These are phyloP conservation scores for Radiomyces spectabilis DNA, from an alignment of 192 early-diverging fungal genomes.

Conservation along the genomic window DNA sequence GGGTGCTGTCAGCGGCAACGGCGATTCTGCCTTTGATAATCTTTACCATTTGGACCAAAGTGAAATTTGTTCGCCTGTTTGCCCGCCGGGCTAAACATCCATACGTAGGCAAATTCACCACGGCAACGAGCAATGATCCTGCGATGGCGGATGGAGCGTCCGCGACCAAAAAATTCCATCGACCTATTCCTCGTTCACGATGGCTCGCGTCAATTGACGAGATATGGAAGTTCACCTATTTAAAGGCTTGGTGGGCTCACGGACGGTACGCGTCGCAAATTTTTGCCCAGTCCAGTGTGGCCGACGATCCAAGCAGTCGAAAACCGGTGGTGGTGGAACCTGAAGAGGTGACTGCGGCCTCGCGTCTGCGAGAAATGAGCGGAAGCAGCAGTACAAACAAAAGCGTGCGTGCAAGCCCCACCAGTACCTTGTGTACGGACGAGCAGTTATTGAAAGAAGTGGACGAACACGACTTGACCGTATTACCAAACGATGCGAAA, in stretches of 20 bases:
- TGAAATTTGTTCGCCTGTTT: conserved; percentile 36
- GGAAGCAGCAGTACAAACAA: not conserved
- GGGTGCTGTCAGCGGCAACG: conserved; percentile 29
- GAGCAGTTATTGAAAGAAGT: not conserved
- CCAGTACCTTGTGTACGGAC: not conserved
- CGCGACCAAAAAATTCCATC: not conserved
- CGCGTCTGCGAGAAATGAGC: not conserved
- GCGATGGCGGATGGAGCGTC: not conserved
- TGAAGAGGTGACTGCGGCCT: not conserved
- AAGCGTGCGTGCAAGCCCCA: too few relatives aligned
- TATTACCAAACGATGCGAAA: not conserved
- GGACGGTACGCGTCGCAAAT: conserved; percentile 7
- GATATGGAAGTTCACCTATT: conserved; percentile 18
- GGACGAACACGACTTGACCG: not conserved
- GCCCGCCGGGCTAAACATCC: conserved; percentile 32
- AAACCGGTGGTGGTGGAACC: not conserved
- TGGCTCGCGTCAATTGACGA: conserved; percentile 2
- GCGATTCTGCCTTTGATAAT: conserved; percentile 32
- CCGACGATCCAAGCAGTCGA: not conserved
- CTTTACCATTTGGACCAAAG: conserved; percentile 39
- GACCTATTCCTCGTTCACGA: not conserved
- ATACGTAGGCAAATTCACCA: conserved; percentile 1
- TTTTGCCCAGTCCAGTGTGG: not conserved
- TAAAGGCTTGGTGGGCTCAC: conserved; percentile 9
- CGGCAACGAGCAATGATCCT: not conserved